Percentiles rank a stretch among this genome's conserved stretches.
phyloP scores from a whole-genome alignment of 176 grass and related monocot genomes.

The Rhynchospora breviuscula region DNA sequence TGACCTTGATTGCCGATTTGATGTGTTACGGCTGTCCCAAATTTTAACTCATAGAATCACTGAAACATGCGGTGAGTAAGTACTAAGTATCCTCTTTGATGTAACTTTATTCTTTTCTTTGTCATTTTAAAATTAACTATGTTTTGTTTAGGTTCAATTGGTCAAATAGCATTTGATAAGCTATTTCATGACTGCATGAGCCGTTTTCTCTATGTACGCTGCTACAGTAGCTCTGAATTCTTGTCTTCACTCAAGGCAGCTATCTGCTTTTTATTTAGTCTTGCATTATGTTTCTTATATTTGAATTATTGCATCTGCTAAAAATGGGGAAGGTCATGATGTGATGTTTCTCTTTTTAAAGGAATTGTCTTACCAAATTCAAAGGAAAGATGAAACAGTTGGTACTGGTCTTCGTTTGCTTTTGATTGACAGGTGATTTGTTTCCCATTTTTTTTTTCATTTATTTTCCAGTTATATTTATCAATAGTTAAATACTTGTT shows the following conservation, averaged over 20 bases:
- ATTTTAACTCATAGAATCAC: slow-evolving; percentile 52
- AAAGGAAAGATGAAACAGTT: slow-evolving; percentile 39
- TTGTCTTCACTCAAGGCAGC: slow-evolving; percentile 68
- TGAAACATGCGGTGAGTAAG: slow-evolving; percentile 33
- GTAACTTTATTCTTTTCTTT: not conserved
- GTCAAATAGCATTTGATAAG: slow-evolving; percentile 31
- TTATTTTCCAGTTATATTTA: slow-evolving; percentile 12
- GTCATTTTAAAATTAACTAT: not conserved
- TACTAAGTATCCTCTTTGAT: slow-evolving; percentile 19
- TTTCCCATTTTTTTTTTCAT: slow-evolving; percentile 7
- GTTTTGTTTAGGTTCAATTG: slow-evolving; percentile 38
- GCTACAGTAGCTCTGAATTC: slow-evolving; percentile 70
- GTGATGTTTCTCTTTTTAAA: slow-evolving; percentile 36
- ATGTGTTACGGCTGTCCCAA: slow-evolving; percentile 64
- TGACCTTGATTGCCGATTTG: slow-evolving; percentile 81
- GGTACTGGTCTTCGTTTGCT: slow-evolving; percentile 54
- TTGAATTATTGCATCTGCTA: not conserved
- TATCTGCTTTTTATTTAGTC: slow-evolving; percentile 13
- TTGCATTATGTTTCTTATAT: not conserved
- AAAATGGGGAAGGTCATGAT: slow-evolving; percentile 16
- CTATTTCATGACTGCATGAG: slow-evolving; percentile 68
- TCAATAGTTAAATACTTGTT: slow-evolving; percentile 1
- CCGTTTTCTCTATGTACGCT: slow-evolving; percentile 69
- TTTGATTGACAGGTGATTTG: slow-evolving; percentile 80
- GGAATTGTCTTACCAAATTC: slow-evolving; percentile 38